Conservation (phyloP, 2,329 filamentous ascomycete genomes). For the Bertia moriformis region DNA sequence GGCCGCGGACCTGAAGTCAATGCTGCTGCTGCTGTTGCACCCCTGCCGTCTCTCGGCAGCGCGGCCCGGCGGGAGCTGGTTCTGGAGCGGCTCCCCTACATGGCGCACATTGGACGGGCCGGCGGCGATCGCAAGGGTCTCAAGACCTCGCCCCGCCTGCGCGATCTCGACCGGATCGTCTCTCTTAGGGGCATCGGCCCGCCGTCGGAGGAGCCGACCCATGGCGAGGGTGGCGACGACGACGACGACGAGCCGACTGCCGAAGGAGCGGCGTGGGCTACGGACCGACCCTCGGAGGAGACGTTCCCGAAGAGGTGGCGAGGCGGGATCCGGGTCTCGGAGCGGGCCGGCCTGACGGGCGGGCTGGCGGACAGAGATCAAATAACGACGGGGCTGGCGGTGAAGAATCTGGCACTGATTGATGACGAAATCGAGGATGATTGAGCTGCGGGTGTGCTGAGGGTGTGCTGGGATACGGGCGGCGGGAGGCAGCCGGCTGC, state of each 20-base stretch:
- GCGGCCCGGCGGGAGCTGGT: conserved; percentile 61
- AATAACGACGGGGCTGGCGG: too few relatives aligned
- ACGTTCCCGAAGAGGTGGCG: too few relatives aligned
- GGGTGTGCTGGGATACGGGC: too few relatives aligned
- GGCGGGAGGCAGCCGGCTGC: too few relatives aligned
- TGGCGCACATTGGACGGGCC: conserved; percentile 44
- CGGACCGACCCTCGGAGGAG: conserved; percentile 44
- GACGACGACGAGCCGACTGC: conserved; percentile 27
- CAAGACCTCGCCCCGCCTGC: conserved; percentile 15
- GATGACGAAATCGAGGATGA: too few relatives aligned
- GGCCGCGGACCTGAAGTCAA: conserved; percentile 25
- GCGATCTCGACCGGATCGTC: conserved; percentile 54
- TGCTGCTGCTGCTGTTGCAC: conserved; percentile 12
- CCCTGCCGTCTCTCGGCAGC: conserved; percentile 43
- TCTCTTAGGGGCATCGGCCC: conserved; percentile 44
- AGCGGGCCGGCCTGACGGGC: too few relatives aligned
- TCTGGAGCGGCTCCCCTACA: conserved; percentile 76
- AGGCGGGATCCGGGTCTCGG: too few relatives aligned
- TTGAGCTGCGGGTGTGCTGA: too few relatives aligned
- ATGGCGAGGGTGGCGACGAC: too few relatives aligned
- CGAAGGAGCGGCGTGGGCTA: conserved; percentile 39
- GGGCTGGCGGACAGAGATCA: too few relatives aligned
- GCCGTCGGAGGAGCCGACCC: conserved; percentile 17
- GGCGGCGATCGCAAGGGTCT: too few relatives aligned
- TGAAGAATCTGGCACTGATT: too few relatives aligned